Evolutionary conservation across 1,284 basidiomycete species (phyloP).

Genomic region (Neonothopanus nambi): DNA sequence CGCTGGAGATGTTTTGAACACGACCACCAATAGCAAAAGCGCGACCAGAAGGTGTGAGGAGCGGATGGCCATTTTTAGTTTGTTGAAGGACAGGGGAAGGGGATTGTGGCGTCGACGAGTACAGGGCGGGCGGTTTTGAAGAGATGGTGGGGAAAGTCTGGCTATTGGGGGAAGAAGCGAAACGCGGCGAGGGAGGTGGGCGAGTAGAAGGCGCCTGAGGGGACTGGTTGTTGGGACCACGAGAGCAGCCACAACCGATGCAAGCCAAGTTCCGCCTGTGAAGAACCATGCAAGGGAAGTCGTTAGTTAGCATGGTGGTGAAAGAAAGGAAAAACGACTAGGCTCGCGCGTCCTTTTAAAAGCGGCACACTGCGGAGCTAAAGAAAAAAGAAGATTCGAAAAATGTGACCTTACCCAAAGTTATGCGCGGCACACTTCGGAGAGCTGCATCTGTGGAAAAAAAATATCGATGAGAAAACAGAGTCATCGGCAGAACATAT

Average conservation of each 20-base stretch:
- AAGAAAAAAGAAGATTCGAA: constrained; percentile 10
- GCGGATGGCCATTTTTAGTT: constrained; percentile 45
- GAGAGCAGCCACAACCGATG: constrained; percentile 70
- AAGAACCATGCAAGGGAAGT: constrained; percentile 23
- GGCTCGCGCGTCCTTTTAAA: not conserved
- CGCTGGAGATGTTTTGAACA: constrained; percentile 72
- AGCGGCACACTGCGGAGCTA: constrained; percentile 10
- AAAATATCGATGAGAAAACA: constrained; percentile 6
- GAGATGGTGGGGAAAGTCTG: constrained; percentile 21
- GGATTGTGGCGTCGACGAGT: constrained; percentile 1
- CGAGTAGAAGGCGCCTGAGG: constrained; percentile 31
- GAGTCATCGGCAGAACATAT: not conserved
- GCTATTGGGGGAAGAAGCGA: constrained; percentile 28
- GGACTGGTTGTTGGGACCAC: constrained; percentile 36
- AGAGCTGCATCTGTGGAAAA: constrained; percentile 49
- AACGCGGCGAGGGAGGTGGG: constrained; percentile 43
- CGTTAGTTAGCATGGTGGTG: constrained; percentile 40
- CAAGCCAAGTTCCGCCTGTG: constrained; percentile 71
- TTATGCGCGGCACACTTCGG: constrained; percentile 69
- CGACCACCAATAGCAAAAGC: constrained; percentile 71
- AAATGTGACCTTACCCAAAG: constrained; percentile 69
- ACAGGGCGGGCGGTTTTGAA: not conserved
- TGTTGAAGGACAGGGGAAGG: constrained; percentile 26
- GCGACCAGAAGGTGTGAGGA: constrained; percentile 77
- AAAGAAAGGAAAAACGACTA: constrained; percentile 15